phyloP scores from a whole-genome alignment of 2,329 filamentous ascomycete species.

The Dactylellina cionopaga region DNA sequence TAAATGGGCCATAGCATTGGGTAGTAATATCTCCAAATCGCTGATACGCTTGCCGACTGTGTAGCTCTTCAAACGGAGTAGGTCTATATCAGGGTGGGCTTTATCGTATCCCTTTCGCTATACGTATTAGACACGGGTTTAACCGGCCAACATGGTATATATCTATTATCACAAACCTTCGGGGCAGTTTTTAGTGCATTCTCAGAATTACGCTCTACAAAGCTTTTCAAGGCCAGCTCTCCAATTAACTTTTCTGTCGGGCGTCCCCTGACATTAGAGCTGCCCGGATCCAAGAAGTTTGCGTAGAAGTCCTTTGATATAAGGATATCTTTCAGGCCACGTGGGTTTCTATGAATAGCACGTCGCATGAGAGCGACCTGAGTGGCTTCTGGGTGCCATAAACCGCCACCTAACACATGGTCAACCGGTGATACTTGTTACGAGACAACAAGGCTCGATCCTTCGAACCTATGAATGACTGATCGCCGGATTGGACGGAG shows the following conservation, averaged over 20 bases:
- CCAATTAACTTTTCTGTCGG: constrained; percentile 65
- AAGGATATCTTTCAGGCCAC: constrained; percentile 75
- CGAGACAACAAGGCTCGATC: background rate
- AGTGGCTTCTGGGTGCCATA: constrained; percentile 79
- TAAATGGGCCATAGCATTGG: constrained; percentile 73
- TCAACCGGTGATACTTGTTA: constrained; percentile 19
- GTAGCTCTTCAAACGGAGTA: constrained; percentile 83
- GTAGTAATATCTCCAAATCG: constrained; percentile 72
- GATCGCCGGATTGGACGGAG: constrained; percentile 75
- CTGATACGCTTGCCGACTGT: constrained; percentile 74
- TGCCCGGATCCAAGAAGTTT: constrained; percentile 68
- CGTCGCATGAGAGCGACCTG: constrained; percentile 74
- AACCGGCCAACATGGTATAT: background rate
- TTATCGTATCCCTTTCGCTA: constrained; percentile 73
- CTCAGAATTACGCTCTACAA: constrained; percentile 74
- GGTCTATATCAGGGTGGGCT: constrained; percentile 79
- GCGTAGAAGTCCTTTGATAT: constrained; percentile 69
- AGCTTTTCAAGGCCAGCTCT: constrained; percentile 73
- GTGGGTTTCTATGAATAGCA: constrained; percentile 78
- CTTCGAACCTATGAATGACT: constrained; percentile 73
- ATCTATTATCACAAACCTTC: constrained; percentile 69
- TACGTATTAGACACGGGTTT: background rate
- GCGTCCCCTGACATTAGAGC: constrained; percentile 53
- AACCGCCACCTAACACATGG: constrained; percentile 71
- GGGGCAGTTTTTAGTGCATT: constrained; percentile 85